Conservation (phyloP, 805 yeast species). For the Saccharomycopsis sp. region DNA sequence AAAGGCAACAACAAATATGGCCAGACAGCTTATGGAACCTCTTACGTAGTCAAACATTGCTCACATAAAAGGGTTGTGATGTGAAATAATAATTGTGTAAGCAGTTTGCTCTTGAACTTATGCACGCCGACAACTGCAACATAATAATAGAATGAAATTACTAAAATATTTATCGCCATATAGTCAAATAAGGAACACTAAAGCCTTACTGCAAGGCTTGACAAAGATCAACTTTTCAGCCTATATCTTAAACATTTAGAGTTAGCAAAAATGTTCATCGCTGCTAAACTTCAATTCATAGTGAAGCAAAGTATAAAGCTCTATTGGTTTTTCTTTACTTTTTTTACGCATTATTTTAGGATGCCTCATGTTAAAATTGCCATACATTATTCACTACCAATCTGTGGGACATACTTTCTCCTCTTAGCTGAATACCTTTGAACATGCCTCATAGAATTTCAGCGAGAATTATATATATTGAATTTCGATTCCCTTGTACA, state of each 20-base stretch:
- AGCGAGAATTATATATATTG: background rate
- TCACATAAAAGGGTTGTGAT: background rate
- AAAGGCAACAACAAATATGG: background rate
- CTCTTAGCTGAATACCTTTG: background rate
- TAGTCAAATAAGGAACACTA: background rate
- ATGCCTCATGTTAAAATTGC: background rate
- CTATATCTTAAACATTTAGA: background rate
- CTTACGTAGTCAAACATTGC: background rate
- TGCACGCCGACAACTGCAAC: background rate
- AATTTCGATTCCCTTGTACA: background rate
- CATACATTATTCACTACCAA: conserved; percentile 3
- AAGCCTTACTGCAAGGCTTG: background rate
- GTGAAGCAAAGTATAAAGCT: background rate
- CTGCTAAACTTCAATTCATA: background rate
- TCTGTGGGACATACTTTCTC: background rate
- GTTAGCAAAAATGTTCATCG: background rate
- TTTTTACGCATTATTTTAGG: background rate
- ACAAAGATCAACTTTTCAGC: background rate
- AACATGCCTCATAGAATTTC: background rate
- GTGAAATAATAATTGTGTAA: background rate
- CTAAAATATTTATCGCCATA: too few relatives aligned
- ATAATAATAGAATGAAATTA: background rate
- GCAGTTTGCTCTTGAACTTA: background rate
- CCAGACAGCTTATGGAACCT: background rate
- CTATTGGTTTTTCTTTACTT: background rate